phyloP scores from a whole-genome alignment of 805 yeast genomes.

The Candida ipomoeae region DNA sequence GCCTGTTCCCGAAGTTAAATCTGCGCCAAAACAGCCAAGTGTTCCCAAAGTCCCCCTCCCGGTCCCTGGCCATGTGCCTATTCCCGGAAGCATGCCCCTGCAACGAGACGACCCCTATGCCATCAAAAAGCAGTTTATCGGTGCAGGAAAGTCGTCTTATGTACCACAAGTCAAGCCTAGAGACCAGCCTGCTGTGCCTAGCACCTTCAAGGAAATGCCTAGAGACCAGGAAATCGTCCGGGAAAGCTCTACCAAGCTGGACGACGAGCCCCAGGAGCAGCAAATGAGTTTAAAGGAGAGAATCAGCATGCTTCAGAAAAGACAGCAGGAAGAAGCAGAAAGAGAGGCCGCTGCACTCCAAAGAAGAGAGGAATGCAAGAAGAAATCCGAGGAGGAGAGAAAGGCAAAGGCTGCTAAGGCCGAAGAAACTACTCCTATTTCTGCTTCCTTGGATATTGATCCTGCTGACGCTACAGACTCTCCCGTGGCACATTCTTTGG shows the following conservation, averaged over 20 bases:
- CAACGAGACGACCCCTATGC: conserved; percentile 42
- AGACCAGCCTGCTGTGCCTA: conserved; percentile 33
- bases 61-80: conserved; percentile 9
- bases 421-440: not conserved
- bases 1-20: not conserved
- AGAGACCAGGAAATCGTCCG: conserved; percentile 17
- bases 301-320: conserved; percentile 75
- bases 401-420: conserved; percentile 2
- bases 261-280: conserved; percentile 53
- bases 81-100: conserved; percentile 25
- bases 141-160: conserved; percentile 57
- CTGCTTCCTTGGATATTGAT: conserved; percentile 15
- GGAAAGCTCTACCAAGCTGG: conserved; percentile 9
- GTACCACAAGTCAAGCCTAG: conserved; percentile 46
- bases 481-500: not conserved
- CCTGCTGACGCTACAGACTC: not conserved
- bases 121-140: conserved; percentile 52
- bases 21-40: not conserved
- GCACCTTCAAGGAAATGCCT: conserved; percentile 24
- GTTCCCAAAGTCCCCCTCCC: conserved; percentile 3
- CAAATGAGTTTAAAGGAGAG: conserved; percentile 82
- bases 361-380: conserved; percentile 48
- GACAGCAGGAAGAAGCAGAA: conserved; percentile 76
- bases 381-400: conserved; percentile 21
- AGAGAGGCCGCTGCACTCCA: conserved; percentile 57